Percentiles rank a stretch among this genome's conserved stretches.
Conservation (phyloP, 176 grass and related monocot species). For the Oropetium thomaeum region DNA sequence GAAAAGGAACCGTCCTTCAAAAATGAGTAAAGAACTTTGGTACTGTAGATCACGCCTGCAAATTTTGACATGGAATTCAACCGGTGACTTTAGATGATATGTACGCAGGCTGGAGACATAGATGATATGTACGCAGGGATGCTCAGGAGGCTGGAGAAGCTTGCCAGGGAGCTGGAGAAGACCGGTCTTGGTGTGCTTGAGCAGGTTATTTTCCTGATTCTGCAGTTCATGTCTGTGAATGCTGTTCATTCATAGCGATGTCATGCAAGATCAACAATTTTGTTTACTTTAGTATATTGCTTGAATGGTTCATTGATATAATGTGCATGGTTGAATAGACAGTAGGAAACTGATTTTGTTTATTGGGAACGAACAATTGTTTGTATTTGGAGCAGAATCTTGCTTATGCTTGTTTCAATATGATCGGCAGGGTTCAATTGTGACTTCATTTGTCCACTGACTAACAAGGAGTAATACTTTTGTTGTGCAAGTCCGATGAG, state of each 20-base stretch:
- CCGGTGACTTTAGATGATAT: too few relatives aligned
- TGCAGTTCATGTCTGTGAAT: background rate
- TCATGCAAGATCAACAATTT: background rate
- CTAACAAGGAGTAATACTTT: background rate
- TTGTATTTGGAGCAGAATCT: background rate
- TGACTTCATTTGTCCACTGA: background rate
- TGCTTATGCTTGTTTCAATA: background rate
- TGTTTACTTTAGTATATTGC: background rate
- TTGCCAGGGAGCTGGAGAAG: conserved; percentile 58
- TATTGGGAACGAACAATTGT: background rate
- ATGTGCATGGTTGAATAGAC: too few relatives aligned
- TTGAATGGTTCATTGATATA: too few relatives aligned
- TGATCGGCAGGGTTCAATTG: background rate
- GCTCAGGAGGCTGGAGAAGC: conserved; percentile 55
- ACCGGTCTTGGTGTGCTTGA: conserved; percentile 49
- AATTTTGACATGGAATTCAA: too few relatives aligned
- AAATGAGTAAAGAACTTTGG: too few relatives aligned
- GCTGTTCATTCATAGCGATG: background rate
- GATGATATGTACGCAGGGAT: conserved; percentile 58
- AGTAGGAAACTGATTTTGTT: background rate
- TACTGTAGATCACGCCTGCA: too few relatives aligned
- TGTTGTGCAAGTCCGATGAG: background rate
- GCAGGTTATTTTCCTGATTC: conserved; percentile 34
- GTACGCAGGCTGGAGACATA: conserved; percentile 31
- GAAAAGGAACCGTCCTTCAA: too few relatives aligned